phyloP scores from a whole-genome alignment of 225 moss, liverwort and hornwort genomes.

The Anthoceros angustus region DNA sequence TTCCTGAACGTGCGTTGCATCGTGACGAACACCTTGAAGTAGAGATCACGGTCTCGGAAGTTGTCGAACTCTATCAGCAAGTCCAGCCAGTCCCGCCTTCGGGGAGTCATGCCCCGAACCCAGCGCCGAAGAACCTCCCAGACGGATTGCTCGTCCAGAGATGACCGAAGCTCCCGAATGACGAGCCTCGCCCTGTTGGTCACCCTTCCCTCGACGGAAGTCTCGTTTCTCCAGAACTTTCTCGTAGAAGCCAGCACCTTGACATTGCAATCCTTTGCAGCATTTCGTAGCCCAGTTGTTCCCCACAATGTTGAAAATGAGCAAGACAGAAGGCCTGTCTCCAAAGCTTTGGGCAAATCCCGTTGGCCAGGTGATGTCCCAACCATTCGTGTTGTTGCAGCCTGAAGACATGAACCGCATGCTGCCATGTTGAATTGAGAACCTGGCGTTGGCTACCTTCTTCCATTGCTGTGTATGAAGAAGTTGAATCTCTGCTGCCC shows the following conservation, averaged over 20 bases:
- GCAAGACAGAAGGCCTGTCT: too few relatives aligned
- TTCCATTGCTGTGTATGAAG: too few relatives aligned
- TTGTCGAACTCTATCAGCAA: slow-evolving; percentile 75
- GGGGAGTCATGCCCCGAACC: slow-evolving; percentile 45
- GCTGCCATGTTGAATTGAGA: too few relatives aligned
- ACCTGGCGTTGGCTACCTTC: too few relatives aligned
- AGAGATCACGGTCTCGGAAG: slow-evolving; percentile 29
- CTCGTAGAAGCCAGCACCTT: slow-evolving; percentile 14
- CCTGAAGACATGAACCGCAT: too few relatives aligned
- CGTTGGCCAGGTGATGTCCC: too few relatives aligned
- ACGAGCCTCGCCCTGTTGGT: slow-evolving; percentile 52
- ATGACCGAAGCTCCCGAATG: slow-evolving; percentile 32
- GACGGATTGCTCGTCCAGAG: background rate
- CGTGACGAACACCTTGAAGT: slow-evolving; percentile 33
- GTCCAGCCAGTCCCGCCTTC: slow-evolving; percentile 54
- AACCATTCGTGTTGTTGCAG: too few relatives aligned
- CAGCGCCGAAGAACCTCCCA: slow-evolving; percentile 27
- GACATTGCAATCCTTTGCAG: background rate
- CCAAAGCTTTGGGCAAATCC: too few relatives aligned
- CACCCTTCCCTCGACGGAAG: slow-evolving; percentile 39
- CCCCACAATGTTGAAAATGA: too few relatives aligned
- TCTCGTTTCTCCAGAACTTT: slow-evolving; percentile 40
- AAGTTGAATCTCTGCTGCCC: too few relatives aligned
- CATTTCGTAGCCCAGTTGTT: too few relatives aligned
- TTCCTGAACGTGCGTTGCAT: background rate